A percentile compares a stretch with the other conserved stretches of the same genome.
Evolutionary conservation across 129 eudicot species (phyloP).

Genomic region (Artemisia argyi): DNA sequence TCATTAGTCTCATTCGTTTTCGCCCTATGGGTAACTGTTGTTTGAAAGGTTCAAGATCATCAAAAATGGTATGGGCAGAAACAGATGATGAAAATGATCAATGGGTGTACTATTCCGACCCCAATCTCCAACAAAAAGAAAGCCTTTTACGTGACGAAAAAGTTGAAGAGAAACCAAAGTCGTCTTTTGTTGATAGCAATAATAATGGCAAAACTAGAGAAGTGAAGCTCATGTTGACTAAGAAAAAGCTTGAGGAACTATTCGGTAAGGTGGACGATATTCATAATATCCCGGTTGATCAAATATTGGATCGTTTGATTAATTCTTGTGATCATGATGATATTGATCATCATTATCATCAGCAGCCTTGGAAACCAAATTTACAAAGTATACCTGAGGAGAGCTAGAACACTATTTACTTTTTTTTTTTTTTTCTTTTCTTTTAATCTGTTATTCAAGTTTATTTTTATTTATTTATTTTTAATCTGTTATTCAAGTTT

Average conservation of each 20-base stretch:
- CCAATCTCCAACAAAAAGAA: slow-evolving; percentile 26
- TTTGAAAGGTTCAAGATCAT: slow-evolving; percentile 34
- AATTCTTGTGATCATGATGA: slow-evolving; percentile 23
- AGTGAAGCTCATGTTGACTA: slow-evolving; percentile 47
- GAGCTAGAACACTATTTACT: not conserved
- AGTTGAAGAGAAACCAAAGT: not conserved
- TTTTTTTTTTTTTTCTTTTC: not conserved
- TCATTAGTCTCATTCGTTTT: not conserved
- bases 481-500: not conserved
- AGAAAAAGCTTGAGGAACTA: slow-evolving; percentile 40
- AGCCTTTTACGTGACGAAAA: slow-evolving; percentile 22
- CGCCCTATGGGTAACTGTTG: slow-evolving; percentile 44
- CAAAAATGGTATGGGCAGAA: slow-evolving; percentile 39
- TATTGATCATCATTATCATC: slow-evolving; percentile 13
- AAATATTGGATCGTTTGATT: slow-evolving; percentile 34
- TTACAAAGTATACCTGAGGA: slow-evolving; percentile 46
- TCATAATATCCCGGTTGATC: slow-evolving; percentile 34
- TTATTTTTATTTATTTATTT: too few relatives aligned
- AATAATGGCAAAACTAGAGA: slow-evolving; percentile 14
- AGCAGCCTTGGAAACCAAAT: slow-evolving; percentile 42
- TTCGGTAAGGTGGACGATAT: slow-evolving; percentile 34
- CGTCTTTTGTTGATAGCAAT: not conserved
- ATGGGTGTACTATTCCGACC: slow-evolving; percentile 30
- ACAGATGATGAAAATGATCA: slow-evolving; percentile 31
- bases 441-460: not conserved